A percentile compares a stretch with the other conserved stretches of the same genome.
Evolutionary conservation across 2,329 filamentous ascomycete genomes (phyloP).

Genomic region (Sclerotinia spermophila): DNA sequence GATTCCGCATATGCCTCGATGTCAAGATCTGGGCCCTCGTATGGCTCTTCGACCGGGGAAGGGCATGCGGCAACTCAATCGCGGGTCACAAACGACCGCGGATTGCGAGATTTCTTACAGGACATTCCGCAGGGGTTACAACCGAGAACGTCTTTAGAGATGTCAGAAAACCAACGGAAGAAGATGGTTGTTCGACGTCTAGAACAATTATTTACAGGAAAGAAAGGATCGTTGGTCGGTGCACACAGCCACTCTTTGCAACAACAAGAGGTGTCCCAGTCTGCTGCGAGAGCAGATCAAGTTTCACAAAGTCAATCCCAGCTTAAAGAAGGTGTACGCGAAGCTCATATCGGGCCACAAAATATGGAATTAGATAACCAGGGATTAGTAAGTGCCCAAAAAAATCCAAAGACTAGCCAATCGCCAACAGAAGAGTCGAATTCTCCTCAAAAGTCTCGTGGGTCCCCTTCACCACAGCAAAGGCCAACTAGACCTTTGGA

Average conservation of each 20-base stretch:
- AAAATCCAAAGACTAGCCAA: constrained; percentile 28
- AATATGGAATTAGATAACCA: constrained; percentile 25
- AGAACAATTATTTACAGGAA: constrained; percentile 80
- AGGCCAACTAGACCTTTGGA: constrained; percentile 73
- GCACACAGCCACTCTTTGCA: constrained; percentile 31
- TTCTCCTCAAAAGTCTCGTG: constrained; percentile 18
- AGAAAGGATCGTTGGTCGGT: constrained; percentile 42
- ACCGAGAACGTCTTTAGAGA: constrained; percentile 51
- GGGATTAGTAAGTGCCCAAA: constrained; percentile 5
- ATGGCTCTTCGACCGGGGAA: background rate
- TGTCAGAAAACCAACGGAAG: constrained; percentile 73
- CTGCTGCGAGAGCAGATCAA: constrained; percentile 44
- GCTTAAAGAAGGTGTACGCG: constrained; percentile 39
- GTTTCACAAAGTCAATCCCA: constrained; percentile 25
- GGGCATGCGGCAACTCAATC: constrained; percentile 12
- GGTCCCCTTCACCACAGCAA: constrained; percentile 55
- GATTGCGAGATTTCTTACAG: constrained; percentile 65
- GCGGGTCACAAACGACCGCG: constrained; percentile 45
- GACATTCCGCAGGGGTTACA: constrained; percentile 69
- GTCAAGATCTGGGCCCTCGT: constrained; percentile 40
- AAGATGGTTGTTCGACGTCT: constrained; percentile 71
- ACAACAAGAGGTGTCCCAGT: constrained; percentile 51
- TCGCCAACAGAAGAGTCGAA: constrained; percentile 11
- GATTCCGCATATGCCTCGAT: constrained; percentile 65
- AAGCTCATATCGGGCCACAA: constrained; percentile 40